A percentile compares a stretch with the other conserved stretches of the same genome.
These are phyloP conservation scores for Debaryomyces fabryi DNA, from an alignment of 1,139 yeast species.

Conservation along the genomic window DNA sequence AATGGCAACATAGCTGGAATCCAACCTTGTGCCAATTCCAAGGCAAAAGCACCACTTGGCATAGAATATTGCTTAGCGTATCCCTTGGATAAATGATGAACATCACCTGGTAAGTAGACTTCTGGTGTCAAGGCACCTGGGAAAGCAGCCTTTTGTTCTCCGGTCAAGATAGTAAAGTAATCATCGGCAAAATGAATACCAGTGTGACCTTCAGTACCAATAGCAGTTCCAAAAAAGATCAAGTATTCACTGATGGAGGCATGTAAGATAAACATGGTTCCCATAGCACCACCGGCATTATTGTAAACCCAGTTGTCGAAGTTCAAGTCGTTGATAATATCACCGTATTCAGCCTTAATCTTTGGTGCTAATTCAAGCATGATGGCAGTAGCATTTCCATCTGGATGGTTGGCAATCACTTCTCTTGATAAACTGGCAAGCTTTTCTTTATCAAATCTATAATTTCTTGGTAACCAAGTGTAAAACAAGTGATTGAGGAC, in stretches of 20 bases:
- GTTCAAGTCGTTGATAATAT: slow-evolving; percentile 66
- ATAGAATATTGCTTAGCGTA: slow-evolving; percentile 79
- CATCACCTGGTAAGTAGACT: slow-evolving; percentile 77
- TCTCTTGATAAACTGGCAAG: slow-evolving; percentile 53
- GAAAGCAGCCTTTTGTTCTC: slow-evolving; percentile 72
- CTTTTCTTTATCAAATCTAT: slow-evolving; percentile 55
- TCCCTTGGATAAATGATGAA: slow-evolving; percentile 78
- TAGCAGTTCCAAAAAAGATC: slow-evolving; percentile 84
- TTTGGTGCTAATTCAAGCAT: slow-evolving; percentile 63
- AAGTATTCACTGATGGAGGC: slow-evolving; percentile 94
- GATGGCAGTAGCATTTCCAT: slow-evolving; percentile 61
- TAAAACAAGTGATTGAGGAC: slow-evolving; percentile 48
- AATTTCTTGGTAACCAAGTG: slow-evolving; percentile 71
- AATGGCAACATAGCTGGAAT: slow-evolving; percentile 97
- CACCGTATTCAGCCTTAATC: slow-evolving; percentile 62
- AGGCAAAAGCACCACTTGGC: slow-evolving; percentile 81
- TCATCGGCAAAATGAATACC: slow-evolving; percentile 97
- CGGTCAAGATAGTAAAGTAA: slow-evolving; percentile 86
- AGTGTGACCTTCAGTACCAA: slow-evolving; percentile 94
- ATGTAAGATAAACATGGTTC: slow-evolving; percentile 91
- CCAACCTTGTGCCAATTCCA: slow-evolving; percentile 98
- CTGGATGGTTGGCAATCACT: slow-evolving; percentile 55
- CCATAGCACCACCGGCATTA: slow-evolving; percentile 99
- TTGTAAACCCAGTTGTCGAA: slow-evolving; percentile 91
- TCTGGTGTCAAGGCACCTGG: slow-evolving; percentile 65